phyloP scores from a whole-genome alignment of 2,329 filamentous ascomycete genomes.

The Dothideomycetidae sp. region DNA sequence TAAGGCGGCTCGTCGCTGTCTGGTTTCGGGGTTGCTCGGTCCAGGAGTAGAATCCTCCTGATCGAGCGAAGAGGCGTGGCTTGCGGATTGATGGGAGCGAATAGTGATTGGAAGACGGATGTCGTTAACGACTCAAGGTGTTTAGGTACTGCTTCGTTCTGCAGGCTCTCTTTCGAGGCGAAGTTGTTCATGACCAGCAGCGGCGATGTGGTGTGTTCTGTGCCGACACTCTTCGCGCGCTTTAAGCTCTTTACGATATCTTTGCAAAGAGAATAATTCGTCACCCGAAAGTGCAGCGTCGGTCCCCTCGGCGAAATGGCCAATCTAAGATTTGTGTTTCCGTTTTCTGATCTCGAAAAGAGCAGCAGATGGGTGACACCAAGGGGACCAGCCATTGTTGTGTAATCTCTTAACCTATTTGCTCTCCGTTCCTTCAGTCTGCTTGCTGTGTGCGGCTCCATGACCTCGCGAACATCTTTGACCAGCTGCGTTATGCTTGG shows the following conservation, averaged over 20 bases:
- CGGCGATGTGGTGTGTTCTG: slow-evolving; percentile 74
- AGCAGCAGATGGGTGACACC: slow-evolving; percentile 86
- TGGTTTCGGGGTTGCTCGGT: slow-evolving; percentile 48
- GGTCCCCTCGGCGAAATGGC: slow-evolving; percentile 80
- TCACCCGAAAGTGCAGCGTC: slow-evolving; percentile 84
- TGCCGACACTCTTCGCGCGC: slow-evolving; percentile 60
- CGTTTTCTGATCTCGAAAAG: slow-evolving; percentile 76
- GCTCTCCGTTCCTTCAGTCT: slow-evolving; percentile 77
- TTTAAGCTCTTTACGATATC: slow-evolving; percentile 75
- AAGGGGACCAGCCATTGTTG: slow-evolving; percentile 86
- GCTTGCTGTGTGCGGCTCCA: slow-evolving; percentile 89
- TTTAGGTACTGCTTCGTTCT: slow-evolving; percentile 58
- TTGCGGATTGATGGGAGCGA: slow-evolving; percentile 89
- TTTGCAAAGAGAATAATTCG: slow-evolving; percentile 87
- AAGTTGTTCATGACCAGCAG: slow-evolving; percentile 99
- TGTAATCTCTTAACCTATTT: slow-evolving; percentile 83
- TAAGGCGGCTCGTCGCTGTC: slow-evolving; percentile 39
- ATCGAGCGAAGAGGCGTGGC: slow-evolving; percentile 83
- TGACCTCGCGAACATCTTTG: slow-evolving; percentile 77
- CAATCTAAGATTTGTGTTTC: slow-evolving; percentile 84
- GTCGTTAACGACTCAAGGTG: slow-evolving; percentile 88
- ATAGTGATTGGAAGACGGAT: slow-evolving; percentile 89
- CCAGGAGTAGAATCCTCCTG: slow-evolving; percentile 75
- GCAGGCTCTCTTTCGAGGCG: slow-evolving; percentile 37
- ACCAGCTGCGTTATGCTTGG: slow-evolving; percentile 83